Evolutionary conservation across 305 asterid species (phyloP).

Genomic region (Plantago rigida): DNA sequence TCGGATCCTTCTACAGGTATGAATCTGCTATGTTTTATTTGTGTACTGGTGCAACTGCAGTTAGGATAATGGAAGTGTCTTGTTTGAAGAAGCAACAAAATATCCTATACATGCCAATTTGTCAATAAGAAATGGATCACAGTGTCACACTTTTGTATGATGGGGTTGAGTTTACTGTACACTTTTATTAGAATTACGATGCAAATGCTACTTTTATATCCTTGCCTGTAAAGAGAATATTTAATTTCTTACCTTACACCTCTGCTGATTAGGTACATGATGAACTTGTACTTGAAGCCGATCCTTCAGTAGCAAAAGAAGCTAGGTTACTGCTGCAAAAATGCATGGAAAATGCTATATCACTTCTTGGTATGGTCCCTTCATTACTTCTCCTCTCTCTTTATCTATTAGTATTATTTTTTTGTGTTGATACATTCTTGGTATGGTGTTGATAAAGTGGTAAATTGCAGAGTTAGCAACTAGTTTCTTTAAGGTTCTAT

Average conservation of each 20-base stretch:
- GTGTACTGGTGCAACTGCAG: conserved; percentile 3
- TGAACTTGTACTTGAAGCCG: conserved; percentile 84
- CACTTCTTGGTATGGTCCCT: conserved; percentile 61
- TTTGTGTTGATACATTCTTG: conserved; percentile 31
- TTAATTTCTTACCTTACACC: conserved; percentile 13
- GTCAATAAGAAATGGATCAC: conserved; percentile 11
- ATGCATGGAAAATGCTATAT: conserved; percentile 81
- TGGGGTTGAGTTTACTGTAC: background rate
- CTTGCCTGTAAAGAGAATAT: conserved; percentile 3
- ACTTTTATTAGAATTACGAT: background rate
- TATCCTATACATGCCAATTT: background rate
- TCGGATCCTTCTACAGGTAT: conserved; percentile 83
- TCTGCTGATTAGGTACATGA: conserved; percentile 71
- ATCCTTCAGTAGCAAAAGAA: conserved; percentile 66
- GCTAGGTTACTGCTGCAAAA: conserved; percentile 61
- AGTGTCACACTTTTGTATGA: background rate
- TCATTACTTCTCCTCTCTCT: background rate
- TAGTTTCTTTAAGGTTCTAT: background rate
- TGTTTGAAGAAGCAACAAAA: conserved; percentile 6
- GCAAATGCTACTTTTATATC: conserved; percentile 1
- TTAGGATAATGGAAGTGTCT: conserved; percentile 14
- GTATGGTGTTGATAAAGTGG: conserved; percentile 37
- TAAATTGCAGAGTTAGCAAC: conserved; percentile 4
- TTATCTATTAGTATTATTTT: too few species aligned
- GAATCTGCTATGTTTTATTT: background rate